Evolutionary conservation across 371 early-diverging fungal species (phyloP), one percentile per base, ranked within the genome.

Genomic region (Circinella minor): DNA sequence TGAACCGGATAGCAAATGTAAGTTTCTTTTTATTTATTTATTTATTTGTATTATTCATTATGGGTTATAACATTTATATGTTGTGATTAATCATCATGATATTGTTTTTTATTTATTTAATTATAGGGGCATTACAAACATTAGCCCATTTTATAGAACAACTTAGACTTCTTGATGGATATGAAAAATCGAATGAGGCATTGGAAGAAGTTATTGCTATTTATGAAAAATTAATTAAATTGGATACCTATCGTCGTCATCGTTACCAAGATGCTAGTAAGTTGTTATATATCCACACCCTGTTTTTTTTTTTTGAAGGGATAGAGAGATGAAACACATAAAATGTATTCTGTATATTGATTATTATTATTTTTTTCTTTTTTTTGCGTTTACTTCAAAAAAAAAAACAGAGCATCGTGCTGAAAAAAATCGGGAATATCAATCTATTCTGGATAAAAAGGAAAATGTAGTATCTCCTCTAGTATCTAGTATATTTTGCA

Each of bases 1-100:
- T 37, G 98, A 97, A 69, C 96, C 96, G 0, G 92, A 94, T 46
- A 89, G 93, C 74, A 93, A 94, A 85, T 94, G 97, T 90, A 86
- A 77, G 84, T 47, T 11, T 47, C 1, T 1, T 11, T 47, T 47
- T 51, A 64, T 70, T 13, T 66, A 27, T 13, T 4, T n/a, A n/a
- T n/a, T 9, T 3, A 10, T 27, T 48, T 8, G 47, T 20, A 61
- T 20, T 48, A 14, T 66, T 20, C 18, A 39, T 38, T 49, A 66
- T 48, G 13, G 20, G 27, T 27, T 0, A 27, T 27, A 27, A 55
- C 17, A 46, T 63, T 34, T 43, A 47, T 63, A 39, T 37, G 13
- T 57, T 66, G 11, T 46, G 14, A 73, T 38, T 27, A 27, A 27
- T 27, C 0, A 1, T 27, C 1, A 27, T 27, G 27, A 0, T 27